Evolutionary conservation across 306 rosid species (phyloP), one percentile per base, ranked within the genome.

Genomic region (Pyrus betulifolia): DNA sequence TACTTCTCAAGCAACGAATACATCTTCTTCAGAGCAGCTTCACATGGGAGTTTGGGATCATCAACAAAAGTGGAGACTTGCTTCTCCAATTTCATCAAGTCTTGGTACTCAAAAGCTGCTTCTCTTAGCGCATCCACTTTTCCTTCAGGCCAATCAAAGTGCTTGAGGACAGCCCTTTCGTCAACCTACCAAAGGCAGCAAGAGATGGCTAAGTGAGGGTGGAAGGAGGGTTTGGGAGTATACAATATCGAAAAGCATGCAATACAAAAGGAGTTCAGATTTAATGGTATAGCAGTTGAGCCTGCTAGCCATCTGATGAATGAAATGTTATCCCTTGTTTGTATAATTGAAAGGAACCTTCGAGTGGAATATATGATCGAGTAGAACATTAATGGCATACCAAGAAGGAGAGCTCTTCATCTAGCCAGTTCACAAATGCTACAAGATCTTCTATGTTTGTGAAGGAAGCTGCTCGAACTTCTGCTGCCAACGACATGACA

Each of bases 61-160:
- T 92, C 99, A 64, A 59, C 84, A 75, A 96, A 96, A 69, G 96
- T 83, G 81, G 98, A 80, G 79, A 88, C 94, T 71, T 35, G 82
- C 69, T 96, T 91, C 91, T 92, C 99, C 91, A 92, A 77, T 82
- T 91, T 96, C 85, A 91, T 81, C 69, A 96, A 81, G 85, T 92
- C 99, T 74, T 96, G 99, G 84, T 89, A 92, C 76, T 96, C 99
- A 73, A 96, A 96, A 75, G 99, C 88, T 27, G 99, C 98, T 81
- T 96, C 99, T 89, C 99, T 91, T 71, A 96, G 76, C 63, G 99
- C 99, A 83, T 96, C 99, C 33, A 96, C 97, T 85, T 96, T 96
- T 79, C 99, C 99, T 84, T 96, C 99, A 38, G 99, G 99, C 99
- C 99, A 96, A 82, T 96, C 99, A 42, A 96, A 96, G 89, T 96